These are phyloP conservation scores for Amoebophrya sp. DNA, from an alignment of 169 alveolate species.

Conservation along the genomic window DNA sequence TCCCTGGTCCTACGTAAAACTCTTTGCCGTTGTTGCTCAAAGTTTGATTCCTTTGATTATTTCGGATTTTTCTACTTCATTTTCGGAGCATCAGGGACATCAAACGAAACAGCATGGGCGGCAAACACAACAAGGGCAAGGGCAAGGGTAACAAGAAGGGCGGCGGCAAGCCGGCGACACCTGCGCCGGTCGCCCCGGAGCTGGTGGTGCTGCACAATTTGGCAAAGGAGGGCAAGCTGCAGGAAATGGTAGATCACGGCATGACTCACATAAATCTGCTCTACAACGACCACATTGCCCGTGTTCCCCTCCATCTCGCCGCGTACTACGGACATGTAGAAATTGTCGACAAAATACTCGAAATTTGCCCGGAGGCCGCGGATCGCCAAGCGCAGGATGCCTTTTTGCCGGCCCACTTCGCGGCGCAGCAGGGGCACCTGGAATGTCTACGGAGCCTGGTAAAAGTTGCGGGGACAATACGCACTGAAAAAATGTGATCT, in stretches of 20 bases:
- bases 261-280: background rate
- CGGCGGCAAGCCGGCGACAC: background rate
- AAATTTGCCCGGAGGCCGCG: background rate
- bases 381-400: background rate
- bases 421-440: background rate
- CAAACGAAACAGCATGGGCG: background rate
- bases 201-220: background rate
- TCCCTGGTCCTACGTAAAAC: no score
- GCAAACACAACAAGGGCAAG: background rate
- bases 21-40: no score
- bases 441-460: background rate
- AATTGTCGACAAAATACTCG: background rate
- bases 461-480: background rate
- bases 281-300: background rate
- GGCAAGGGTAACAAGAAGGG: background rate
- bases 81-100: background rate
- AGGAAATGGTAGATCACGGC: background rate
- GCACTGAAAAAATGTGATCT: no score
- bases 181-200: background rate
- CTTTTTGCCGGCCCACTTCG: background rate
- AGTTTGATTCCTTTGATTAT: no score
- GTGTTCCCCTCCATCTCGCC: background rate
- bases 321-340: background rate
- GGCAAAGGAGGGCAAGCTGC: background rate
- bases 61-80: no score